These are phyloP conservation scores for Xanthoparmelia taractica DNA, from an alignment of 495 filamentous ascomycete species.

Conservation along the genomic window DNA sequence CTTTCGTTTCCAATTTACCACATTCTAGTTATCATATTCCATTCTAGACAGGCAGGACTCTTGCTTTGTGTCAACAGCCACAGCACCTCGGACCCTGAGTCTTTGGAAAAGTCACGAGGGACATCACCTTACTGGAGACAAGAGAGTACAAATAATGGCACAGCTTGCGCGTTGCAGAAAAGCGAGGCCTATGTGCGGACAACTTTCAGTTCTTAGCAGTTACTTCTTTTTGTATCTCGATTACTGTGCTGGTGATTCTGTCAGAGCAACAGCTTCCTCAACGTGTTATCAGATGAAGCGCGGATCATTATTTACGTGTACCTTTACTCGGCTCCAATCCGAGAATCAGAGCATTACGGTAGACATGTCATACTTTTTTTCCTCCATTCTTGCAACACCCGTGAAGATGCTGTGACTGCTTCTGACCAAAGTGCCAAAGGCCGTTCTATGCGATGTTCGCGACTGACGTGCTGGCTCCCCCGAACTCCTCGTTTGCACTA, in stretches of 20 bases:
- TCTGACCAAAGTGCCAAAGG: neutral
- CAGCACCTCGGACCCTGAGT: conserved; percentile 13
- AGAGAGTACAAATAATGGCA: conserved; percentile 10
- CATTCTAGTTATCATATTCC: conserved; percentile 20
- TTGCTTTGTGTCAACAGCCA: conserved; percentile 16
- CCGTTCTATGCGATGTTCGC: neutral
- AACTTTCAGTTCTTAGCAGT: conserved; percentile 9
- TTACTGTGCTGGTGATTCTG: conserved; percentile 14
- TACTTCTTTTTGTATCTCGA: conserved; percentile 17
- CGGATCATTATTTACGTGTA: conserved; percentile 17
- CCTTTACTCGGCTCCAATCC: conserved; percentile 4
- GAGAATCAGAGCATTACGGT: conserved; percentile 7
- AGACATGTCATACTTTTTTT: conserved; percentile 4
- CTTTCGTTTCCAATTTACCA: conserved; percentile 15
- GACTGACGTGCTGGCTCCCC: neutral
- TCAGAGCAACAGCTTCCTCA: conserved; percentile 16
- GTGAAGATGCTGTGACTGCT: neutral
- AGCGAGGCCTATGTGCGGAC: conserved; percentile 5
- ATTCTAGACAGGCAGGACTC: conserved; percentile 15
- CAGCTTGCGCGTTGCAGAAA: neutral
- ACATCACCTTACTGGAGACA: conserved; percentile 6
- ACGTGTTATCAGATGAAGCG: conserved; percentile 11
- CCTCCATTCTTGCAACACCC: neutral
- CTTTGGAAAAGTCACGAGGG: conserved; percentile 19
- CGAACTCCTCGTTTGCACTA: neutral